Conservation (phyloP, 352 stramenopile species). For the Globisporangium yorkense region DNA sequence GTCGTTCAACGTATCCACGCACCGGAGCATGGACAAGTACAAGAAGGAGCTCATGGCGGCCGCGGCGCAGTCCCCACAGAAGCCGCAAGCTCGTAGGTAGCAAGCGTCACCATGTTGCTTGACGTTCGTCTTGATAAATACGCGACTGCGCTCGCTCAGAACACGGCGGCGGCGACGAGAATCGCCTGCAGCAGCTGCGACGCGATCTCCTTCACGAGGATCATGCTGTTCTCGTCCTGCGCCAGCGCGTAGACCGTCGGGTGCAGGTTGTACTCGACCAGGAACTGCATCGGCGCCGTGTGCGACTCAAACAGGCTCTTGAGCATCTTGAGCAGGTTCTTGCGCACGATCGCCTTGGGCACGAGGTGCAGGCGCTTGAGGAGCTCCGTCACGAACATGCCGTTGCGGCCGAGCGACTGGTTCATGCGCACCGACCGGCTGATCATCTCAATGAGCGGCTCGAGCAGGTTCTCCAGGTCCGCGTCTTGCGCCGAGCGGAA, state of each 20-base stretch:
- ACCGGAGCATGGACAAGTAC: slow-evolving; percentile 61
- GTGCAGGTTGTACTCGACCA: slow-evolving; percentile 87
- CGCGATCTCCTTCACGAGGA: slow-evolving; percentile 86
- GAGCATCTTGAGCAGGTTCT: slow-evolving; percentile 91
- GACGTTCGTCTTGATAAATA: neutral
- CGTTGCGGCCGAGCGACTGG: slow-evolving; percentile 78
- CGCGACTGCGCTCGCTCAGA: slow-evolving; percentile 10
- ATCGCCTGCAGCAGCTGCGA: slow-evolving; percentile 82
- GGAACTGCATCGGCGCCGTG: slow-evolving; percentile 76
- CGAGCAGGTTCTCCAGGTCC: slow-evolving; percentile 74
- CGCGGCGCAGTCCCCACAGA: slow-evolving; percentile 40
- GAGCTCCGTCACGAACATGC: slow-evolving; percentile 84
- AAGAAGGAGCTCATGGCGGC: slow-evolving; percentile 59
- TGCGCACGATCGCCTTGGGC: slow-evolving; percentile 86
- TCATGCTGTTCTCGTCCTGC: slow-evolving; percentile 87
- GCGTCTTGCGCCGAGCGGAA: slow-evolving; percentile 65
- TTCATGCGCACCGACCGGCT: slow-evolving; percentile 71
- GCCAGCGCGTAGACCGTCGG: slow-evolving; percentile 70
- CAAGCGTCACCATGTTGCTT: neutral
- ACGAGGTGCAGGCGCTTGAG: slow-evolving; percentile 69
- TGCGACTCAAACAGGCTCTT: slow-evolving; percentile 88
- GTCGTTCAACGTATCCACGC: slow-evolving; percentile 47
- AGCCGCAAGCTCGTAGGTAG: slow-evolving; percentile 19
- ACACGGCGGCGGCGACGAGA: slow-evolving; percentile 62
- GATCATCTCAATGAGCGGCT: slow-evolving; percentile 78